A percentile compares a stretch with the other conserved stretches of the same genome.
Conservation (phyloP, 495 filamentous ascomycete genomes). For the Penicillium coffeae region DNA sequence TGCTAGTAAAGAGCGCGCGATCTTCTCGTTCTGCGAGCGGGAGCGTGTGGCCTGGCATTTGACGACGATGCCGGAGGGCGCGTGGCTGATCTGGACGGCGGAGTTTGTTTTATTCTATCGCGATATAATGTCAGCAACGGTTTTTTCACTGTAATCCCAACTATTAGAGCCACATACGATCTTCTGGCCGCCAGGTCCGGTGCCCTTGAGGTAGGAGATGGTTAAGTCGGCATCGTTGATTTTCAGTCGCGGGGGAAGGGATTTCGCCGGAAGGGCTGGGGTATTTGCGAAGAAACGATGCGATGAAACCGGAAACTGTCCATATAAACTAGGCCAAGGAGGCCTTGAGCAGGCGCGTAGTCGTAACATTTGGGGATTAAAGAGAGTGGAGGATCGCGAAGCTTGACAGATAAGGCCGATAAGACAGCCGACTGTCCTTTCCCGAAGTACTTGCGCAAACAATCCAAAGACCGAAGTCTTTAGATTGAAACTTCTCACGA, state of each 20-base stretch:
- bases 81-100: constrained; percentile 88
- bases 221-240: constrained; percentile 74
- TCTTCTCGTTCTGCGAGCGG: constrained; percentile 81
- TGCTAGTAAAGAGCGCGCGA: constrained; percentile 73
- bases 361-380: neutral
- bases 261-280: constrained; percentile 37
- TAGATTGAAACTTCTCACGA: too few species aligned
- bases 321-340: neutral
- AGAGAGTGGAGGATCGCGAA: neutral
- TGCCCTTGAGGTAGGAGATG: constrained; percentile 85
- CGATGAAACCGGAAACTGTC: neutral
- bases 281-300: constrained; percentile 26
- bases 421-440: too few species aligned
- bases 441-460: too few species aligned
- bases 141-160: neutral
- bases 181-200: constrained; percentile 92
- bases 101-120: constrained; percentile 93
- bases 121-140: neutral
- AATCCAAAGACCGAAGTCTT: too few species aligned
- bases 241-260: constrained; percentile 70
- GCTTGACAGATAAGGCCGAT: neutral
- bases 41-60: constrained; percentile 92
- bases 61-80: constrained; percentile 82
- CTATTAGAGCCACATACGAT: constrained; percentile 47
- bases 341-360: neutral